phyloP scores from a whole-genome alignment of 1,284 basidiomycete species.

The Vanrija humicola region DNA sequence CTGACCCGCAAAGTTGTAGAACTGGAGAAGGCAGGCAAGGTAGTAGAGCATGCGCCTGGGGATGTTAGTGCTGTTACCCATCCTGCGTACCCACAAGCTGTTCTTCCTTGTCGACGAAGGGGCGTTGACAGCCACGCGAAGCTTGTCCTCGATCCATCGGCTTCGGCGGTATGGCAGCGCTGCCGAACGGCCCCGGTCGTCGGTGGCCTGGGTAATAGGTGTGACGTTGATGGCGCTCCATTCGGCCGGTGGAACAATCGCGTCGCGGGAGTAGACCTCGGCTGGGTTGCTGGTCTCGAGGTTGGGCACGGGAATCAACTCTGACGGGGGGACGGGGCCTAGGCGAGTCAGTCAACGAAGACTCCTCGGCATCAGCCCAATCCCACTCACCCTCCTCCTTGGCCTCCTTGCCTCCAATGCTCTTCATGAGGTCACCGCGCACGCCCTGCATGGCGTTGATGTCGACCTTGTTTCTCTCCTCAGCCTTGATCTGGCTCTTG shows the following conservation, averaged over 20 bases:
- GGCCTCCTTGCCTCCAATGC: conserved; percentile 65
- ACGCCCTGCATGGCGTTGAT: conserved; percentile 77
- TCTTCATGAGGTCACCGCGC: conserved; percentile 69
- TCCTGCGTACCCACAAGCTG: conserved; percentile 53
- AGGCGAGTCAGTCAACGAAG: background rate
- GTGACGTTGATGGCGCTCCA: conserved; percentile 40
- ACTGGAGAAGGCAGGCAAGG: conserved; percentile 69
- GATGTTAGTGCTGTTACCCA: background rate
- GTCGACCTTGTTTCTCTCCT: conserved; percentile 82
- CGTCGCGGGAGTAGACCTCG: conserved; percentile 70
- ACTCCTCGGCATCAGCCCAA: background rate
- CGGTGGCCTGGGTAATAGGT: conserved; percentile 58
- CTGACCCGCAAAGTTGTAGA: conserved; percentile 54
- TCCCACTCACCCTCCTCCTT: conserved; percentile 12
- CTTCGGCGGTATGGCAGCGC: conserved; percentile 63
- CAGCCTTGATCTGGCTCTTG: conserved; percentile 73
- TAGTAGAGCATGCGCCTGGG: conserved; percentile 72
- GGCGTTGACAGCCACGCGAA: conserved; percentile 24
- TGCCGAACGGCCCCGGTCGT: conserved; percentile 55
- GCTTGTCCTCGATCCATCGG: conserved; percentile 57
- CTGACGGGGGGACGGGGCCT: conserved; percentile 26
- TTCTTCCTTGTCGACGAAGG: conserved; percentile 49
- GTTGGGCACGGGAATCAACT: conserved; percentile 68
- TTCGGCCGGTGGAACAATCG: conserved; percentile 71
- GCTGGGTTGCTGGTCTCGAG: conserved; percentile 60